Conservation (phyloP, 2,329 filamentous ascomycete genomes). For the Fusarium fracticaudum region DNA sequence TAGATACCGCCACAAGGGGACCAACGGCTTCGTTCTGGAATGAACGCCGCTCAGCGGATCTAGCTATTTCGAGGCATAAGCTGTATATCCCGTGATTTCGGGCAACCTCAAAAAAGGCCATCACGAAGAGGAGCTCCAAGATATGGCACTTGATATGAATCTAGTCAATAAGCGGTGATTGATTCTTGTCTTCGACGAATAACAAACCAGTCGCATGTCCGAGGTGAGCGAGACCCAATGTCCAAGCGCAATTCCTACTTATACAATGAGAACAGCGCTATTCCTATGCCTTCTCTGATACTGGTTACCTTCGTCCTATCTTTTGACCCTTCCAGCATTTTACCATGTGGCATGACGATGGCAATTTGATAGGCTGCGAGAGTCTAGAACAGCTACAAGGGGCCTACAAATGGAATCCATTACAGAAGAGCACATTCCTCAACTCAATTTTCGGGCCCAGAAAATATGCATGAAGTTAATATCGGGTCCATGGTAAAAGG, state of each 20-base stretch:
- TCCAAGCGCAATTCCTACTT: not conserved
- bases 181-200: not conserved
- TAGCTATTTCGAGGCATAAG: not conserved
- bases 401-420: too few relatives aligned
- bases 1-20: not conserved
- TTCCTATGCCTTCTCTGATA: not conserved
- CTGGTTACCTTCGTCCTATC: accelerated
- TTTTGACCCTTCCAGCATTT: accelerated
- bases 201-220: not conserved
- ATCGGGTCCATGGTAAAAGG: not conserved
- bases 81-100: not conserved
- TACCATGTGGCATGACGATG: accelerated
- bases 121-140: accelerated
- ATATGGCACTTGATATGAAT: accelerated
- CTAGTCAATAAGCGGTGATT: not conserved
- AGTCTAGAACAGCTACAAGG: too few relatives aligned
- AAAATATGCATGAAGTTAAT: not conserved
- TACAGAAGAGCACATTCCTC: accelerated
- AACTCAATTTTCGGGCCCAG: too few relatives aligned
- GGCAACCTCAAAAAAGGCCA: not conserved
- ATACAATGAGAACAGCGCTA: accelerated
- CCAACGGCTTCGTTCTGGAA: not conserved
- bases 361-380: not conserved
- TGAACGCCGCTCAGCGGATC: not conserved
- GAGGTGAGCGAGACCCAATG: not conserved